Evolutionary conservation across 768 basidiomycete species (phyloP), one percentile per base, ranked within the genome.

Genomic region (Termitomyces heimii): DNA sequence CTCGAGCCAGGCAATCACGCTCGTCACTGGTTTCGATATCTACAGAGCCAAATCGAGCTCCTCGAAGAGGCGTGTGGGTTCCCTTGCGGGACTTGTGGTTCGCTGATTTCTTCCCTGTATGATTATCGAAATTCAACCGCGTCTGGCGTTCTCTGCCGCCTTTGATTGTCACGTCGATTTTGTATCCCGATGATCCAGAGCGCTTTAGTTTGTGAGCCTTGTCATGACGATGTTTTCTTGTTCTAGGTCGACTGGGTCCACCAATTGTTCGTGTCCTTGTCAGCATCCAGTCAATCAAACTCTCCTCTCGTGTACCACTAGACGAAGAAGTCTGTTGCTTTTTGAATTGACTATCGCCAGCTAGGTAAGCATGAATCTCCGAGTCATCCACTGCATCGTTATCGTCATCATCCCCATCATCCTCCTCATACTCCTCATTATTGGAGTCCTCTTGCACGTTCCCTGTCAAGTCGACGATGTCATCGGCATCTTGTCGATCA

Each of bases 251-350:
- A 6, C 35, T 54, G 55, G 61, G 67, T 59, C 56, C 53, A 16
- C 69, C 67, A 4, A 73, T 63, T 54, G 60, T 64, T 22, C 71
- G 69, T 2, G 78, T 77, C 47, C 79, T 74, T 14, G 74, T 73
- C 48, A 90, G 64, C 88, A 90, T 90, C 66, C 82, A 83, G 61
- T 89, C 85, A 47, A 90, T 86, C 52, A 87, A 66, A 63, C 75
- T 82, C 66, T 65, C 77, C 60, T 74, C 78, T 67, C 71, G 75
- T 54, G 63, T 69, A 40, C 50, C n/a, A 39, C 49, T 42, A 5
- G 53, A 47, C 18, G 62, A 55, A 42, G 14, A 52, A 54, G 44
- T 46, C 20, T 22, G 51, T 53, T n/a, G 58, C 59, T 40, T 58
- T 58, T 24, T 50, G 14, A 53, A 32, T 14, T 35, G 48, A 46